Evolutionary conservation across 768 basidiomycete species (phyloP).

Genomic region (Lentinus brumalis): DNA sequence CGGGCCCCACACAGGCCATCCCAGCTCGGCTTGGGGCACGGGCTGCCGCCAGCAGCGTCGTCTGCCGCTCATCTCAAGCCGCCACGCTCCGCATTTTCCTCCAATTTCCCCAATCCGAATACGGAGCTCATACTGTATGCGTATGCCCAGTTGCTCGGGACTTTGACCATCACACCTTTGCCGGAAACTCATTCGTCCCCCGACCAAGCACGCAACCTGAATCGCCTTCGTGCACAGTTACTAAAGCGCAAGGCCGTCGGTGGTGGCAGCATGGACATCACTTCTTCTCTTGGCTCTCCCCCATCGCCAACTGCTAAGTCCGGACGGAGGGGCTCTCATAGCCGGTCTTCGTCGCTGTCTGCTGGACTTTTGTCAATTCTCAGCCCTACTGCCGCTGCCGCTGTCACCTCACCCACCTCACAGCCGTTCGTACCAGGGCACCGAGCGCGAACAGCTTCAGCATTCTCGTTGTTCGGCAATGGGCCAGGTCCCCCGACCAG

Average conservation of each 20-base stretch:
- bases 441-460: constrained; percentile 26
- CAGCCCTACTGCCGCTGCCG: constrained; percentile 20
- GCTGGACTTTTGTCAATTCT: constrained; percentile 47
- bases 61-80: constrained; percentile 24
- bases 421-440: constrained; percentile 24
- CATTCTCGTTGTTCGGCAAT: constrained; percentile 20
- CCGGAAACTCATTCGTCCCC: constrained; percentile 41
- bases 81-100: constrained; percentile 44
- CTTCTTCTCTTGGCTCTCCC: constrained; percentile 41
- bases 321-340: constrained; percentile 32
- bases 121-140: constrained; percentile 80
- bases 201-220: constrained; percentile 49
- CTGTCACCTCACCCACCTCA: constrained; percentile 6
- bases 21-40: constrained; percentile 52
- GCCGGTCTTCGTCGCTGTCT: constrained; percentile 54
- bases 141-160: constrained; percentile 79
- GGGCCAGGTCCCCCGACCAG: constrained; percentile 9
- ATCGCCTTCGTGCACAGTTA: constrained; percentile 51
- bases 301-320: neutral
- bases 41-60: constrained; percentile 26
- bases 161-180: constrained; percentile 57
- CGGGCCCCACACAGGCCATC: constrained; percentile 34
- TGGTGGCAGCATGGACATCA: constrained; percentile 82
- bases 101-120: constrained; percentile 47
- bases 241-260: constrained; percentile 53